Conservation (phyloP, 306 rosid species). For the Glycine latifolia region DNA sequence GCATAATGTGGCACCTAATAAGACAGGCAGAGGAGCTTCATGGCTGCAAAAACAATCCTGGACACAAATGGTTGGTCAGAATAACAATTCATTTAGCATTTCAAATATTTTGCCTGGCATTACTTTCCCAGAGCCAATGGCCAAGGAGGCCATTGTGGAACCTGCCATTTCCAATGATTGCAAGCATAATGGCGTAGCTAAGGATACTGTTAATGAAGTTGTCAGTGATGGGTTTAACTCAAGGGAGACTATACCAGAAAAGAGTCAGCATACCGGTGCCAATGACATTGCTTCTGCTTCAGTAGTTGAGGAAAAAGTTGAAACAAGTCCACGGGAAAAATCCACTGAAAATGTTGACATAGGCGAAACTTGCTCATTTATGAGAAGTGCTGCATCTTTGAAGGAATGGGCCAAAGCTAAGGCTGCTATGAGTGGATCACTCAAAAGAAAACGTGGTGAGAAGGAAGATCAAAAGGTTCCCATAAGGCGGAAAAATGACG, state of each 20-base stretch:
- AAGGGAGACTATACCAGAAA: conserved; percentile 39
- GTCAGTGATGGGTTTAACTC: conserved; percentile 38
- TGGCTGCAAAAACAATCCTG: conserved; percentile 83
- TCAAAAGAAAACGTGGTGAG: conserved; percentile 62
- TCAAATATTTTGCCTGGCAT: conserved; percentile 60
- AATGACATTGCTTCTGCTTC: conserved; percentile 39
- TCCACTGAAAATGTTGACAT: conserved; percentile 49
- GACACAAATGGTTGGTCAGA: conserved; percentile 71
- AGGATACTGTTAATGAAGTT: conserved; percentile 36
- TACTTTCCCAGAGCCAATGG: conserved; percentile 50
- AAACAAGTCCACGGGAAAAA: conserved; percentile 45
- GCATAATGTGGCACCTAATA: conserved; percentile 45
- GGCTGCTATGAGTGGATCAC: conserved; percentile 74
- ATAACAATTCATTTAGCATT: conserved; percentile 68
- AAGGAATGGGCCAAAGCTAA: conserved; percentile 78
- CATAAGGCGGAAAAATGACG: not conserved
- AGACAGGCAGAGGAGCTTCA: conserved; percentile 69
- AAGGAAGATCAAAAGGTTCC: conserved; percentile 45
- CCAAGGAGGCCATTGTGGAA: conserved; percentile 34
- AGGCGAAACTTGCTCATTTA: conserved; percentile 72
- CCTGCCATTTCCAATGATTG: conserved; percentile 43
- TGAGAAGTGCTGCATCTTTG: conserved; percentile 78
- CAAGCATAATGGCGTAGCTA: conserved; percentile 40
- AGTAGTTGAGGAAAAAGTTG: conserved; percentile 45
- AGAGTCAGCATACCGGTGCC: conserved; percentile 45